phyloP scores from a whole-genome alignment of 345 rosid species.

The Tarenaya hassleriana region DNA sequence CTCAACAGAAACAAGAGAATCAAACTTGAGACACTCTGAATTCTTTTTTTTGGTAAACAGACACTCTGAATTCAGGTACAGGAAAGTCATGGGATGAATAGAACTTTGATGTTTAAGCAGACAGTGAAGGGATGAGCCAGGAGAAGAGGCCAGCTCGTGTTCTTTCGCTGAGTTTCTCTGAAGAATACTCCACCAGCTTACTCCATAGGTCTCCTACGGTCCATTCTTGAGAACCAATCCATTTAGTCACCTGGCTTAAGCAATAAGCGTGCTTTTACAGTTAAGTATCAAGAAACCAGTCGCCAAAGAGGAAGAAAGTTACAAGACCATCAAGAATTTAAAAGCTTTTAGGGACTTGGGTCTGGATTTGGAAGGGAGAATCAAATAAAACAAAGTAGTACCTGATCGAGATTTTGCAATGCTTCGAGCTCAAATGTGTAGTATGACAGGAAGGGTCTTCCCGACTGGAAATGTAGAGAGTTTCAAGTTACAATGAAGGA shows the following conservation, averaged over 20 bases:
- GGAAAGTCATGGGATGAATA: too few species aligned
- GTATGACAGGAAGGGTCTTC: constrained; percentile 25
- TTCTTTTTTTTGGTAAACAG: neutral
- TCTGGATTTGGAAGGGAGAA: neutral
- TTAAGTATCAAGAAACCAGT: too few species aligned
- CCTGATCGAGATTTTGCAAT: constrained; percentile 19
- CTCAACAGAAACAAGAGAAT: too few species aligned
- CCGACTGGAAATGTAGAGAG: constrained; percentile 12
- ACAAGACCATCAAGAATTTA: too few species aligned
- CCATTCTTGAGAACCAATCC: constrained; percentile 4
- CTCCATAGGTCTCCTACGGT: constrained; percentile 25
- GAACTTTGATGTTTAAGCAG: neutral
- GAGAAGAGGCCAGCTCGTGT: constrained; percentile 28
- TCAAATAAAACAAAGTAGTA: neutral
- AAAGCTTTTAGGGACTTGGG: neutral
- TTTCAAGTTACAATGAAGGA: neutral
- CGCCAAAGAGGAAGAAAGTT: too few species aligned
- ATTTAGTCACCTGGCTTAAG: constrained; percentile 16
- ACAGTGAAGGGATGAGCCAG: constrained; percentile 23
- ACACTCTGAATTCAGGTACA: neutral
- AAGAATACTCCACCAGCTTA: constrained; percentile 25
- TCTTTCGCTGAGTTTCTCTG: constrained; percentile 17
- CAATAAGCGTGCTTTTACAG: neutral
- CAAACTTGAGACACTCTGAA: too few species aligned
- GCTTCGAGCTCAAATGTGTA: constrained; percentile 24